These are phyloP conservation scores for Globisporangium radiosum DNA, from an alignment of 352 stramenopile genomes.

Conservation along the genomic window DNA sequence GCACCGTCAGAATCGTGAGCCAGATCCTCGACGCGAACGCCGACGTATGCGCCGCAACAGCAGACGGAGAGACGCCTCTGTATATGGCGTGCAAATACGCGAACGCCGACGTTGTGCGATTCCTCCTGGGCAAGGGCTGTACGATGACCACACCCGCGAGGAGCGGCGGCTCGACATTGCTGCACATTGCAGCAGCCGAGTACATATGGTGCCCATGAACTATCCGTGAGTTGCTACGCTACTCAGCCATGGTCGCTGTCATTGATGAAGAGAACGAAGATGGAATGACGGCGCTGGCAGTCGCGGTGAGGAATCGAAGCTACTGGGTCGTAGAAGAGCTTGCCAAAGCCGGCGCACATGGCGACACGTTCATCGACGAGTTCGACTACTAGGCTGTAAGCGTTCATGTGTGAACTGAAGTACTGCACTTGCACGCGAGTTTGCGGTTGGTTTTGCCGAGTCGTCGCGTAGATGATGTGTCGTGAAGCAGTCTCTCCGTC, in stretches of 20 bases:
- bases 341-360: neutral
- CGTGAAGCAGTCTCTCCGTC: too few relatives aligned
- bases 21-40: neutral
- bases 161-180: neutral
- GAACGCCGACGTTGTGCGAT: neutral
- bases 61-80: neutral
- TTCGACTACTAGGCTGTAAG: neutral
- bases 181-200: neutral
- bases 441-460: neutral
- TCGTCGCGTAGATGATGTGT: neutral
- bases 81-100: neutral
- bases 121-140: neutral
- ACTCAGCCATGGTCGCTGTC: neutral
- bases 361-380: neutral
- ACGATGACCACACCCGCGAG: neutral
- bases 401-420: too few relatives aligned
- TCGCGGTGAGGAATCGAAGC: neutral
- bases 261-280: neutral
- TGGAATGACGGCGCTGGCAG: neutral
- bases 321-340: neutral
- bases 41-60: neutral
- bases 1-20: neutral
- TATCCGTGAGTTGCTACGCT: neutral
- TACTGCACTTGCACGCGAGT: too few relatives aligned
- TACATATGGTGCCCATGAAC: neutral